These are phyloP conservation scores for Globisporangium middletonii DNA, from an alignment of 352 stramenopile species.

Conservation along the genomic window DNA sequence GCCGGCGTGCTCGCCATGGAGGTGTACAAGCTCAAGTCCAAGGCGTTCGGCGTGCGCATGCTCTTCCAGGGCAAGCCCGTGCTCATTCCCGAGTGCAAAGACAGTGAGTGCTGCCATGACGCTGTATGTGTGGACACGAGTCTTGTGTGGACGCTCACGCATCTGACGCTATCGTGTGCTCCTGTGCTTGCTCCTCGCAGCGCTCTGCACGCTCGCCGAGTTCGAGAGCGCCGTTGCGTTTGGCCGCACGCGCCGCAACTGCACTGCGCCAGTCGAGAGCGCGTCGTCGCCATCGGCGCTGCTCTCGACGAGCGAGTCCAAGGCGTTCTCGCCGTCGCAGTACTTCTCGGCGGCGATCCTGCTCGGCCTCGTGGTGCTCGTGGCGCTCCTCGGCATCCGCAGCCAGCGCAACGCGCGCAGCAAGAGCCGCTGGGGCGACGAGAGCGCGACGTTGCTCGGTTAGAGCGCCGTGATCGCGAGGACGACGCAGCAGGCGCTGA, in stretches of 20 bases:
- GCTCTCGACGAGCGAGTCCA: conserved; percentile 9
- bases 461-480: conserved; percentile 1
- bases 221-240: conserved; percentile 59
- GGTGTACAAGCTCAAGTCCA: conserved; percentile 71
- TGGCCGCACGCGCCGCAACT: conserved; percentile 44
- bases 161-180: not conserved
- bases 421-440: conserved; percentile 13
- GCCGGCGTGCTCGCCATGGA: conserved; percentile 70
- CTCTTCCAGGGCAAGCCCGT: conserved; percentile 74
- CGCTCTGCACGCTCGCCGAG: conserved; percentile 55
- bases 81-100: conserved; percentile 57
- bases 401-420: conserved; percentile 17
- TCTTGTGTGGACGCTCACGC: conserved; percentile 2
- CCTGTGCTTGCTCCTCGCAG: conserved; percentile 7
- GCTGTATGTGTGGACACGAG: not conserved
- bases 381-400: conserved; percentile 39
- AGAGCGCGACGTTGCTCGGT: conserved; percentile 18
- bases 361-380: conserved; percentile 51
- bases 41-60: conserved; percentile 49
- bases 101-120: conserved; percentile 39
- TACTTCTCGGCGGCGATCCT: conserved; percentile 52
- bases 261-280: conserved; percentile 24
- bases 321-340: conserved; percentile 22
- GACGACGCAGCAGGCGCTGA: no score
- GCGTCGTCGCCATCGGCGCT: conserved; percentile 19